Evolutionary conservation across 192 early-diverging fungal species (phyloP).

Genomic region (Chytriomyces hyalinus): DNA sequence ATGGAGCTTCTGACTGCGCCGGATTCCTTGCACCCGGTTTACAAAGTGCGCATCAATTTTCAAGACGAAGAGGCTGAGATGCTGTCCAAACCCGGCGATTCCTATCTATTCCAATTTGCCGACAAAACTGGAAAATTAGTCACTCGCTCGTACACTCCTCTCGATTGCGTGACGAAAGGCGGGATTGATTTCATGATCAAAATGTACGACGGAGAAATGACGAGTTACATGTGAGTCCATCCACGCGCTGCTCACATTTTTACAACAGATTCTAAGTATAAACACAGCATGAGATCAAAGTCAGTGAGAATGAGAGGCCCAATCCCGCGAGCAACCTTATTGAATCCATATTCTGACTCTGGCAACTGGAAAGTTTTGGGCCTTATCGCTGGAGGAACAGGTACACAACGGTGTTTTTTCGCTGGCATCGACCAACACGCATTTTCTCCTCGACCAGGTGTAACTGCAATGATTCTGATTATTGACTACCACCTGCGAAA

Average conservation of each 20-base stretch:
- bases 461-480: constrained; percentile 42
- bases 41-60: constrained; percentile 24
- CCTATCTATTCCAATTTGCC: constrained; percentile 38
- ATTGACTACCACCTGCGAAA: constrained; percentile 48
- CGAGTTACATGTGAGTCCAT: constrained; percentile 21
- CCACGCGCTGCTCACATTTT: no score
- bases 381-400: constrained; percentile 46
- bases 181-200: constrained; percentile 34
- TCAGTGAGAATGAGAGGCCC: constrained; percentile 43
- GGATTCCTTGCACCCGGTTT: constrained; percentile 22
- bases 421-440: background rate
- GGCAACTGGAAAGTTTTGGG: constrained; percentile 46
- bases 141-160: constrained; percentile 21
- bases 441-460: constrained; percentile 25
- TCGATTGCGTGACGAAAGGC: constrained; percentile 3
- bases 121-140: constrained; percentile 9
- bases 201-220: constrained; percentile 44
- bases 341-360: constrained; percentile 30
- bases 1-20: constrained; percentile 2
- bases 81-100: constrained; percentile 34
- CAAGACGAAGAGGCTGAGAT: constrained; percentile 25
- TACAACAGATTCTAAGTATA: background rate
- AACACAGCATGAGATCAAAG: constrained; percentile 9
- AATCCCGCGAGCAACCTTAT: constrained; percentile 13
- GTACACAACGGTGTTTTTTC: constrained; percentile 11